Percentiles rank a stretch among this genome's conserved stretches.
These are phyloP conservation scores for Globisporangium paddicum DNA, from an alignment of 352 stramenopile genomes.

Conservation along the genomic window DNA sequence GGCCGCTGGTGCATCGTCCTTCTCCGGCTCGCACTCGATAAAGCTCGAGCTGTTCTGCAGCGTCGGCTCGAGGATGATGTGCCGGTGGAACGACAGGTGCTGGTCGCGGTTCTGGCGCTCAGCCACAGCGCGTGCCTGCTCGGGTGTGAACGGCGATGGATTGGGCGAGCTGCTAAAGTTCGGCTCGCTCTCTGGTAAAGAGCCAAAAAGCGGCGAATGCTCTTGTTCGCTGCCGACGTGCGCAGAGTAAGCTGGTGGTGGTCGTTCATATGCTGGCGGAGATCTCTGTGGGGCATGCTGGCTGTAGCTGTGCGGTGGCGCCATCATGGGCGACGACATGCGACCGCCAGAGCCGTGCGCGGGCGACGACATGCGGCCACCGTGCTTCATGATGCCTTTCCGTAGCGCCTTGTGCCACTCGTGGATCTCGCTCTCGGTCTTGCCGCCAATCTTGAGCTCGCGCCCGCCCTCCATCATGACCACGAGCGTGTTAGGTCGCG, in stretches of 20 bases:
- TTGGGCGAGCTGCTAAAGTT: neutral
- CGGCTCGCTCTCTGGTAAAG: neutral
- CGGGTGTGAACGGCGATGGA: constrained; percentile 1
- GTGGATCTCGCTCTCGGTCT: constrained; percentile 60
- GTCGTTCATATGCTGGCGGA: neutral
- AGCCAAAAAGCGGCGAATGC: constrained; percentile 12
- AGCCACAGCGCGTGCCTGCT: constrained; percentile 14
- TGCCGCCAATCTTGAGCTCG: constrained; percentile 59
- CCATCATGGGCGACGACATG: constrained; percentile 1
- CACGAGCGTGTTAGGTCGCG: constrained; percentile 49
- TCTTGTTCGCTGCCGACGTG: neutral
- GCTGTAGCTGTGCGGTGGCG: neutral
- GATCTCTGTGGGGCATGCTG: neutral
- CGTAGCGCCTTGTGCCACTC: constrained; percentile 68
- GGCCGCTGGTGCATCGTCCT: constrained; percentile 16
- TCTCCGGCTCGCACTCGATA: constrained; percentile 42
- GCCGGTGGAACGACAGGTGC: constrained; percentile 42
- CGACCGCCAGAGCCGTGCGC: constrained; percentile 4
- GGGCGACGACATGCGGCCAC: constrained; percentile 25
- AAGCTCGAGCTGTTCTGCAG: constrained; percentile 58
- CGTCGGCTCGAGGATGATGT: constrained; percentile 61
- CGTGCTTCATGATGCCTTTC: constrained; percentile 31
- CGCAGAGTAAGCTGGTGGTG: constrained; percentile 1
- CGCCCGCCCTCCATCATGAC: constrained; percentile 60
- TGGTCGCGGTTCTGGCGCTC: constrained; percentile 25